Conservation (phyloP, 108 stramenopile genomes). For the Asterionellopsis glacialis region DNA sequence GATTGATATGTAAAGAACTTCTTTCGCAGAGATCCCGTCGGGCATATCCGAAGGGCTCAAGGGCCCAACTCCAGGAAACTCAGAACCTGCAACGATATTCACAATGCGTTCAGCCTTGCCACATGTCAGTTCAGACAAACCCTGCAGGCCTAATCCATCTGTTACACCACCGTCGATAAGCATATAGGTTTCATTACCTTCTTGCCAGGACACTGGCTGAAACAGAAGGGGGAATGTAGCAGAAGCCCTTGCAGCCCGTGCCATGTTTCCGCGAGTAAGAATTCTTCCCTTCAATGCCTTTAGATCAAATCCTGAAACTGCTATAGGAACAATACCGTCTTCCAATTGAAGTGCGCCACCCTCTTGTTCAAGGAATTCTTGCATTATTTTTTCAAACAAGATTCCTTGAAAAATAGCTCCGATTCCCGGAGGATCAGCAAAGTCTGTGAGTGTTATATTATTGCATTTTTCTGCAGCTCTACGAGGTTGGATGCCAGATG, state of each 20-base stretch:
- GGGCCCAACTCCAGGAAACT: slow-evolving; percentile 34
- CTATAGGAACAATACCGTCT: slow-evolving; percentile 62
- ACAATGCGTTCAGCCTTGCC: slow-evolving; percentile 35
- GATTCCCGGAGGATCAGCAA: slow-evolving; percentile 59
- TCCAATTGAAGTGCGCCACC: slow-evolving; percentile 34
- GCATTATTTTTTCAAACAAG: slow-evolving; percentile 64
- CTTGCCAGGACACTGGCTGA: slow-evolving; percentile 65
- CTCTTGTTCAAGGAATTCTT: slow-evolving; percentile 21
- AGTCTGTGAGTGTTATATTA: slow-evolving; percentile 37
- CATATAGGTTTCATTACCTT: slow-evolving; percentile 7
- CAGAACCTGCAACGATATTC: slow-evolving; percentile 58
- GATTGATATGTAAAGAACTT: slow-evolving; percentile 57
- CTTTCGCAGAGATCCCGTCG: slow-evolving; percentile 24
- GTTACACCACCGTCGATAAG: slow-evolving; percentile 72
- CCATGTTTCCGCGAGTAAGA: slow-evolving; percentile 58
- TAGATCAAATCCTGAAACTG: slow-evolving; percentile 71
- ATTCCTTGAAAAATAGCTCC: slow-evolving; percentile 52
- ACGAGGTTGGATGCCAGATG: slow-evolving; percentile 54
- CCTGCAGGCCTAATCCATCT: slow-evolving; percentile 55
- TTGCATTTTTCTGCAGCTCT: slow-evolving; percentile 48
- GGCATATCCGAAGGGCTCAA: slow-evolving; percentile 35
- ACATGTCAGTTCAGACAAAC: slow-evolving; percentile 21
- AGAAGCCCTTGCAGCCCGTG: slow-evolving; percentile 68
- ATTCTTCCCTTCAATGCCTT: slow-evolving; percentile 37
- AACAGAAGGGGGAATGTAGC: slow-evolving; percentile 76